phyloP scores from a whole-genome alignment of 2,329 filamentous ascomycete species.

The Zarea fungicola region DNA sequence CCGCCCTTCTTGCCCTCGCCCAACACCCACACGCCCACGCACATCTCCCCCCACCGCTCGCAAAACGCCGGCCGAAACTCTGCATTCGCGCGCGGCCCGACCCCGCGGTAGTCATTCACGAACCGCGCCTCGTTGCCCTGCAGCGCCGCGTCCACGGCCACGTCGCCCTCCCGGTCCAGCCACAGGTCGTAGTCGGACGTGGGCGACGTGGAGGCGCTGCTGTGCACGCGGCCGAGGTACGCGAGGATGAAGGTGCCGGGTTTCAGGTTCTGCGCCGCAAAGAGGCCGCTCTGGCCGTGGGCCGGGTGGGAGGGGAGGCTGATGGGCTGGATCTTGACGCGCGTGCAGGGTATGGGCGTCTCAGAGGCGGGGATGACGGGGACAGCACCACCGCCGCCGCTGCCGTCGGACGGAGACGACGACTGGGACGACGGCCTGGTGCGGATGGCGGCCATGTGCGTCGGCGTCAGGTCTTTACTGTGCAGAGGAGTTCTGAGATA shows the following conservation, averaged over 20 bases:
- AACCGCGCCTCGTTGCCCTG: conserved; percentile 61
- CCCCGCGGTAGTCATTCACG: conserved; percentile 61
- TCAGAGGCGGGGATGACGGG: conserved; percentile 23
- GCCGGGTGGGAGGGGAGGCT: conserved; percentile 49
- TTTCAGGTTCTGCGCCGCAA: conserved; percentile 48
- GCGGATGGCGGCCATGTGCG: conserved; percentile 37
- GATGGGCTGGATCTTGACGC: conserved; percentile 52
- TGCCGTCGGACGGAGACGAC: conserved; percentile 10
- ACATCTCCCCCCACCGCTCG: conserved; percentile 42
- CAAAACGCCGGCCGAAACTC: conserved; percentile 58
- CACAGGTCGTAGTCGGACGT: conserved; percentile 58
- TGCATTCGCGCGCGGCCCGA: conserved; percentile 48
- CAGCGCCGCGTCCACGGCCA: conserved; percentile 55
- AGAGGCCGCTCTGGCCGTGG: conserved; percentile 53
- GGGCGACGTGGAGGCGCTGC: conserved; percentile 23
- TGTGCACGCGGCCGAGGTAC: conserved; percentile 57
- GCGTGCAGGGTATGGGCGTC: conserved; percentile 39
- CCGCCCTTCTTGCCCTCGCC: conserved; percentile 4
- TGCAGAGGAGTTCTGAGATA: conserved; percentile 49
- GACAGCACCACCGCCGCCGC: too few species aligned
- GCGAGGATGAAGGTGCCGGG: conserved; percentile 54
- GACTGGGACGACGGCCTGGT: conserved; percentile 21
- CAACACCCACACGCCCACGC: conserved; percentile 53
- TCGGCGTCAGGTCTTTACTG: conserved; percentile 38
- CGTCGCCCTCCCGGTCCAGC: conserved; percentile 50